Percentiles rank a stretch among this genome's conserved stretches.
phyloP scores from a whole-genome alignment of 768 basidiomycete species.

The Krasilnikovozyma curviuscula region DNA sequence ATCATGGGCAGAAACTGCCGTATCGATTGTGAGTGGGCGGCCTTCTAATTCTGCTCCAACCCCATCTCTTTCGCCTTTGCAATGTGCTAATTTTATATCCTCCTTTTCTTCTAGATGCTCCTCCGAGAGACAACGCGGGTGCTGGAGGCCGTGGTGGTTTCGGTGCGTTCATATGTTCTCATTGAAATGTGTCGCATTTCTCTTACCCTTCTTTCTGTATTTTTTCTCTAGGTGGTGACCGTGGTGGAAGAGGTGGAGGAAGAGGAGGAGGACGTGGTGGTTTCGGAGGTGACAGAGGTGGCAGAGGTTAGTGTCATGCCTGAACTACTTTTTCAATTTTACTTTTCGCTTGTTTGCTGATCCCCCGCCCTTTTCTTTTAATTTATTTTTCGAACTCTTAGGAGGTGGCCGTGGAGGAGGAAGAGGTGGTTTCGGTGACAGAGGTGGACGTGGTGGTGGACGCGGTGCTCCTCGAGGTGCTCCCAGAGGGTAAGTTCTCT shows the following conservation, averaged over 20 bases:
- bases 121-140: slow-evolving; percentile 13
- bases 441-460: slow-evolving; percentile 21
- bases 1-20: slow-evolving; percentile 64
- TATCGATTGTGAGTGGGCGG: too few relatives aligned
- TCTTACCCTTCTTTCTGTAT: slow-evolving; percentile 15
- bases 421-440: slow-evolving; percentile 14
- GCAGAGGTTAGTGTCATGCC: slow-evolving; percentile 1
- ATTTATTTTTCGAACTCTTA: neutral
- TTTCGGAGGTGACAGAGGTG: slow-evolving; percentile 26
- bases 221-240: slow-evolving; percentile 23
- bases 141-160: slow-evolving; percentile 40
- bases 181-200: slow-evolving; percentile 26
- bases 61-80: too few relatives aligned
- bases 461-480: slow-evolving; percentile 28
- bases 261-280: slow-evolving; percentile 26
- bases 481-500: slow-evolving; percentile 5
- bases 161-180: slow-evolving; percentile 36
- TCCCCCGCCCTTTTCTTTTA: neutral
- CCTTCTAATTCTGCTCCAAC: too few relatives aligned
- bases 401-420: slow-evolving; percentile 27
- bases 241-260: slow-evolving; percentile 21
- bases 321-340: slow-evolving; percentile 17
- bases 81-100: too few relatives aligned
- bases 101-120: too few relatives aligned
- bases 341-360: neutral